These are phyloP conservation scores for Suillus decipiens DNA, from an alignment of 768 basidiomycete genomes.

Conservation along the genomic window DNA sequence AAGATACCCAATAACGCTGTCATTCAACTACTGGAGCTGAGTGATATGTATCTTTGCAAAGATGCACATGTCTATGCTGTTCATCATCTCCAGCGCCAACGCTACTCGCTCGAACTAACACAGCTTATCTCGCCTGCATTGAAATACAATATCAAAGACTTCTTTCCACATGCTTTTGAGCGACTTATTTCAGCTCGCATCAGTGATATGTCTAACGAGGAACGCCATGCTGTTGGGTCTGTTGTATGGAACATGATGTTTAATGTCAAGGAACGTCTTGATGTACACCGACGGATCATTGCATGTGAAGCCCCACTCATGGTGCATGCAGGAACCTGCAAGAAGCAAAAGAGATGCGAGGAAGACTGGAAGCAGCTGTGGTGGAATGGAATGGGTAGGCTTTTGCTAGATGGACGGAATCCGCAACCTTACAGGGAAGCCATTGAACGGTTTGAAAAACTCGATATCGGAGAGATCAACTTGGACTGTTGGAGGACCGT, in stretches of 20 bases:
- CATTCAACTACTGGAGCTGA: no score
- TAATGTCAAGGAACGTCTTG: neutral
- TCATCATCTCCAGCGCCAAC: neutral
- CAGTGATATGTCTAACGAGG: neutral
- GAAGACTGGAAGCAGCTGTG: neutral
- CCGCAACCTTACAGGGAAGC: no score
- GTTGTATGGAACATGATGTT: neutral
- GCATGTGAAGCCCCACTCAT: constrained; percentile 8
- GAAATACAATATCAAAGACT: neutral
- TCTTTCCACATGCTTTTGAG: neutral
- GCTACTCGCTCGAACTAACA: neutral
- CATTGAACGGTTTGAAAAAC: neutral
- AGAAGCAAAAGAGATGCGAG: neutral
- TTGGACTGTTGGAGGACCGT: neutral
- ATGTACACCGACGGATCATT: constrained; percentile 5
- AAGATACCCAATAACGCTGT: no score
- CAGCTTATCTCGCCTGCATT: neutral
- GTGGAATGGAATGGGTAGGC: neutral
- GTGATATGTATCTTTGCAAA: no score
- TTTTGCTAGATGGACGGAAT: neutral
- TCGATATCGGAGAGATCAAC: neutral
- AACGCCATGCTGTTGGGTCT: neutral
- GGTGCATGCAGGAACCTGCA: neutral
- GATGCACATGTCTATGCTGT: no score
- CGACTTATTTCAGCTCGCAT: neutral